Base-by-base conservation (phyloP, 108 stramenopile species). In the Cyclotella atomus region DNA sequence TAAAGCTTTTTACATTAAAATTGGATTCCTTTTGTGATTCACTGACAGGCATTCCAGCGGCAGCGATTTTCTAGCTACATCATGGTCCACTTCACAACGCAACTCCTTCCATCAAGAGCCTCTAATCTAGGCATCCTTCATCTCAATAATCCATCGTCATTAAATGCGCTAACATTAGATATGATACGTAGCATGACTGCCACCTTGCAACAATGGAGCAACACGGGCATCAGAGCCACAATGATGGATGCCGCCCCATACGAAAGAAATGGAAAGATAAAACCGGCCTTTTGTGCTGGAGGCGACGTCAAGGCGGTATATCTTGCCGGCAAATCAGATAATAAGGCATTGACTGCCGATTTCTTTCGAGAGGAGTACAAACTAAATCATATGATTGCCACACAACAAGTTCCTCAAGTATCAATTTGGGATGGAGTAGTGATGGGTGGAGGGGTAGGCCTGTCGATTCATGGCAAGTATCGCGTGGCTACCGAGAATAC, bases 381-480 rank as follows among this genome's bases (percentile, higher is more conserved):
- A 65, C 71, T 98, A 45, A 97, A 98, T 79, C 52, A 92, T 56
- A 66, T 68, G 33, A 77, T 92, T 64, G 85, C 95, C 8, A 88
- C 86, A 0, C 77, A 60, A 16, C 32, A 69, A 21, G 43, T 81
- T 15, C 89, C 95, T 0, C 91, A 95, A 41, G 75, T 99, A 0
- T 89, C 92, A 5, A 27, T 99, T 24, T 98, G 97, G 98, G 95
- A 99, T 79, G 99, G 99, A 30, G 82, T 99, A 29, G 96, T 97
- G 60, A 98, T 99, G 97, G 99, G 99, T 41, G 99, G 99, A 23
- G 99, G 99, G 12, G 97, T 97, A 20, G 99, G 99, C 0, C 66
- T 98, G 20, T 94, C 92, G 1, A 75, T 99, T 28, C 91, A 97
- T 76, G 98, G 97, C 25, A 83, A 83, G 32, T 92, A 97, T 71